Conservation (phyloP, 371 early-diverging fungal genomes). For the Zychaea mexicana region DNA sequence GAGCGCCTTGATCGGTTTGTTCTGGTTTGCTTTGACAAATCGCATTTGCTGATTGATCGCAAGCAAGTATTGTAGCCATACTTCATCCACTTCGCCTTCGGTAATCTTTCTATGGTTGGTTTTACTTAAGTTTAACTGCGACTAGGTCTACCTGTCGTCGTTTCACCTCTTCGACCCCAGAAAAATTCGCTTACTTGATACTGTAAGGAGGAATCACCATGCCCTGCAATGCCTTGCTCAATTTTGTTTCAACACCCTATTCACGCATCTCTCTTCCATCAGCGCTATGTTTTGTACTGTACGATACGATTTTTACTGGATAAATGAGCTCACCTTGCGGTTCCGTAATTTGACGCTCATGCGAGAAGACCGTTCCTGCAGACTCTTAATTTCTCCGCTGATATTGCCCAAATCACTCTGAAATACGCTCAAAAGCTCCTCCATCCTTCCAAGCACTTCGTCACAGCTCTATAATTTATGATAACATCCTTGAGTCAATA, state of each 20-base stretch:
- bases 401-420: conserved; percentile 87
- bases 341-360: conserved; percentile 86
- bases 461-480: conserved; percentile 63
- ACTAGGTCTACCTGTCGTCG: not conserved
- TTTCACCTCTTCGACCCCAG: not conserved
- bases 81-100: conserved; percentile 88
- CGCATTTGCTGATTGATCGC: conserved; percentile 86
- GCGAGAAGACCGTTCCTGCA: conserved; percentile 80
- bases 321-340: conserved; percentile 78
- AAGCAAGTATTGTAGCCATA: conserved; percentile 76
- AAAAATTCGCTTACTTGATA: conserved; percentile 51
- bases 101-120: conserved; percentile 65
- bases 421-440: conserved; percentile 77
- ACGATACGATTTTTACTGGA: not conserved
- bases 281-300: too few relatives aligned
- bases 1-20: conserved; percentile 67
- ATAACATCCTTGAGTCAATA: not conserved
- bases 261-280: not conserved
- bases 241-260: conserved; percentile 66
- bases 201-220: conserved; percentile 81
- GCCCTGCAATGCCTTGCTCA: conserved; percentile 77
- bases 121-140: too few relatives aligned
- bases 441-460: conserved; percentile 85
- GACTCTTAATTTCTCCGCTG: conserved; percentile 80
- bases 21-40: conserved; percentile 69